phyloP scores from a whole-genome alignment of 1,284 basidiomycete species.

The Hemileia vastatrix region DNA sequence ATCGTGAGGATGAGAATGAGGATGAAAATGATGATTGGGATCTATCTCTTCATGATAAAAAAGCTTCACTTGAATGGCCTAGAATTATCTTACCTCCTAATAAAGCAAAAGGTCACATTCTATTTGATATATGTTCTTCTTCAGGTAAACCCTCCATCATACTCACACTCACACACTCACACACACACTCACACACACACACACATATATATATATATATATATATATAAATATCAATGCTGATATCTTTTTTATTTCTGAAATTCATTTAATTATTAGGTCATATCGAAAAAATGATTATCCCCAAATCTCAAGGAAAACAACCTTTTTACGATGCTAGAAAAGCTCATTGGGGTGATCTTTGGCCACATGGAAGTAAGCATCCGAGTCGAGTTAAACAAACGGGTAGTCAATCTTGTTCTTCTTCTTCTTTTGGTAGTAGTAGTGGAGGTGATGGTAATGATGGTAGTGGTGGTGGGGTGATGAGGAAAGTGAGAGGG shows the following conservation, averaged over 20 bases:
- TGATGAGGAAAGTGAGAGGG: too few relatives aligned
- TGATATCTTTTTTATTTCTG: slow-evolving; percentile 11
- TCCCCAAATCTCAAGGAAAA: slow-evolving; percentile 84
- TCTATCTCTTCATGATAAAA: too few relatives aligned
- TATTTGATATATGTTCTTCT: slow-evolving; percentile 76
- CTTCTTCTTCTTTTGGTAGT: too few relatives aligned
- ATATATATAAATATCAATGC: background rate
- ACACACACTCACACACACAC: too few relatives aligned
- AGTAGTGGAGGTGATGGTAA: slow-evolving; percentile 9
- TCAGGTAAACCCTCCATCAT: slow-evolving; percentile 54
- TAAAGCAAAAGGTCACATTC: slow-evolving; percentile 84
- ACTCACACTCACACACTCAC: too few relatives aligned
- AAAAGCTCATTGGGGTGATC: slow-evolving; percentile 85
- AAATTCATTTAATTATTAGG: slow-evolving; percentile 49
- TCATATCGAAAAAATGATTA: slow-evolving; percentile 77
- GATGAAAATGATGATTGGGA: too few relatives aligned
- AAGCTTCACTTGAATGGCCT: slow-evolving; percentile 58
- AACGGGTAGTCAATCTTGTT: too few relatives aligned
- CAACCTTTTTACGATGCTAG: slow-evolving; percentile 91
- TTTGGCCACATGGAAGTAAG: slow-evolving; percentile 63
- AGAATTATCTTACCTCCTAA: slow-evolving; percentile 79
- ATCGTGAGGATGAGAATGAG: too few relatives aligned
- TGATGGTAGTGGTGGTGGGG: too few relatives aligned
- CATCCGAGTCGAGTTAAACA: slow-evolving; percentile 7
- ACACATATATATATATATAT: too few relatives aligned